These are phyloP conservation scores for Nicotiana obtusifolia DNA, from an alignment of 257 asterid species.

Conservation along the genomic window DNA sequence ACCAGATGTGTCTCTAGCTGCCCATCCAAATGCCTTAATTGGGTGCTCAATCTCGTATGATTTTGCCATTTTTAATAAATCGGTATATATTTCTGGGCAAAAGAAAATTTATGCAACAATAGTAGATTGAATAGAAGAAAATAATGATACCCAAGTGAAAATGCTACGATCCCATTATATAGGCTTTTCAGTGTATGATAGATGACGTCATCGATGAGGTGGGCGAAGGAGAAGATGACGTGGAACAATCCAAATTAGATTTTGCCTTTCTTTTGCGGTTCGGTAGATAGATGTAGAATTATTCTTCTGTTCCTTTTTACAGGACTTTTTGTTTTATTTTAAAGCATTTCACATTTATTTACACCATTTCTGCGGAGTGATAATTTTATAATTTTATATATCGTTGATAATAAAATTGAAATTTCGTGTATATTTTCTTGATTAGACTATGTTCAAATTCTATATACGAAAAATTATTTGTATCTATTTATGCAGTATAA, in stretches of 20 bases:
- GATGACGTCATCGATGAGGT: background rate
- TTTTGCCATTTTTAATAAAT: constrained; percentile 30
- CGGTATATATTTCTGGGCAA: background rate
- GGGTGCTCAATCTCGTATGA: constrained; percentile 45
- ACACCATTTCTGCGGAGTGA: no score
- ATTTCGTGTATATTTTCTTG: no score
- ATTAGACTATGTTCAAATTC: no score
- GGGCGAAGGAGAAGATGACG: background rate
- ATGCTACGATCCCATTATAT: background rate
- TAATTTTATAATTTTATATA: no score
- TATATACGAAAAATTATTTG: no score
- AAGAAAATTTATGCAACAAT: background rate
- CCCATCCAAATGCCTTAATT: constrained; percentile 47
- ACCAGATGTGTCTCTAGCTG: constrained; percentile 50
- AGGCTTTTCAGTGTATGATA: background rate
- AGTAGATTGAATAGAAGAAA: background rate
- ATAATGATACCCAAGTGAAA: background rate
- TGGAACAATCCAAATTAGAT: background rate
- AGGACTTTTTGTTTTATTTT: no score
- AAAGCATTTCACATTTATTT: no score
- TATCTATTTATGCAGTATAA: no score
- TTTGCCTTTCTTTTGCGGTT: background rate
- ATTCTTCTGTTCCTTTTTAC: no score
- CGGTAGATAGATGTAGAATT: no score
- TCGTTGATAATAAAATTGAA: no score